Percentiles rank a stretch among this genome's conserved stretches.
These are phyloP conservation scores for Magnusiomyces fungicola DNA, from an alignment of 1,139 yeast species.

Conservation along the genomic window DNA sequence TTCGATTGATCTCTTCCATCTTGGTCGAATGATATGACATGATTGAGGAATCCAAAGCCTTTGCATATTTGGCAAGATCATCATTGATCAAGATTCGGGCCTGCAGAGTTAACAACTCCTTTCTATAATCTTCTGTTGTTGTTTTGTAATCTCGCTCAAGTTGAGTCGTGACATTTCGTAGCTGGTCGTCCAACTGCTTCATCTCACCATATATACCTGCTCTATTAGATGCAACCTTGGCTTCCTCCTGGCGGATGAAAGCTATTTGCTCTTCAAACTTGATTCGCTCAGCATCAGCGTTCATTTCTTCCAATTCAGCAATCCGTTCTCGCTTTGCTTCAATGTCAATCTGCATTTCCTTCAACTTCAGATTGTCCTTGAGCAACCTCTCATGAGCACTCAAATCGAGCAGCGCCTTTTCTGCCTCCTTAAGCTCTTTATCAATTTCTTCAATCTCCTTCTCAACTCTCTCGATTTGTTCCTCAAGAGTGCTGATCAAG, in stretches of 20 bases:
- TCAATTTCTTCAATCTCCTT: constrained; percentile 18
- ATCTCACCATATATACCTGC: constrained; percentile 82
- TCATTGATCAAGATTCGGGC: constrained; percentile 74
- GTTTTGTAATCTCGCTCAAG: constrained; percentile 63
- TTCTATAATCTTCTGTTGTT: constrained; percentile 55
- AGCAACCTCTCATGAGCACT: constrained; percentile 47
- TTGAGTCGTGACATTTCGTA: constrained; percentile 47
- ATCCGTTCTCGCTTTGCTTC: constrained; percentile 42
- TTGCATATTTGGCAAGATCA: constrained; percentile 74
- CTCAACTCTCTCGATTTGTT: constrained; percentile 18
- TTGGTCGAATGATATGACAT: constrained; percentile 88
- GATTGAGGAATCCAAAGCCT: constrained; percentile 85
- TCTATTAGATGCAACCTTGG: constrained; percentile 55
- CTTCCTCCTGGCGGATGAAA: constrained; percentile 46
- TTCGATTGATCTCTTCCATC: constrained; percentile 87
- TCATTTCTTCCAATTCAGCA: constrained; percentile 41
- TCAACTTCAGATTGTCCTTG: constrained; percentile 40
- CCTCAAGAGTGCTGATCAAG: constrained; percentile 13
- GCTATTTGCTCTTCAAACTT: constrained; percentile 56
- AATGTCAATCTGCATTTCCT: background rate
- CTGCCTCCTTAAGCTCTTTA: constrained; percentile 23
- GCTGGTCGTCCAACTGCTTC: constrained; percentile 73
- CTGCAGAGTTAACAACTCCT: constrained; percentile 70
- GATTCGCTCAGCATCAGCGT: constrained; percentile 60
- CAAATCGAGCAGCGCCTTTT: constrained; percentile 41